Evolutionary conservation across 2,329 filamentous ascomycete species (phyloP), one percentile per base, ranked within the genome.

Genomic region (Dothideomycetidae sp.): DNA sequence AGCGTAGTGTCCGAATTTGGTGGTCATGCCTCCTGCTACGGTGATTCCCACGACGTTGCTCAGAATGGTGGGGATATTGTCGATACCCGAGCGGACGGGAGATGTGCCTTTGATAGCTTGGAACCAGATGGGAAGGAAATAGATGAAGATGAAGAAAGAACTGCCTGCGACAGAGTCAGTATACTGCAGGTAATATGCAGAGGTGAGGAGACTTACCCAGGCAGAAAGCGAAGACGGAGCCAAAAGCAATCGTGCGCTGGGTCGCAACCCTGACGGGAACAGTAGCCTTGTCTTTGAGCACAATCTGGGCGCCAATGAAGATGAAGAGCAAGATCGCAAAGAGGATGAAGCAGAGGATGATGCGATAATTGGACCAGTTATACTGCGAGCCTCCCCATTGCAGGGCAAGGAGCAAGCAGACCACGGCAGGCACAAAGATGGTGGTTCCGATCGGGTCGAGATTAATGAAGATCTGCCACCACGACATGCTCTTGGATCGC

Each of bases 241-340:
- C 52, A 18, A 59, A 56, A 5, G 40, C 44, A n/a, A 67, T 57
- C 23, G 56, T 64, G 33, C 63, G 59, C 48, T 67, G 59, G 35
- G 50, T 51, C 51, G 66, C 54, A 33, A 68, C 50, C 14, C 63
- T 58, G 28, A 60, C 61, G 18, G 64, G 62, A 3, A 66, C 59
- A 1, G 63, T 67, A 7, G 61, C 64, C 5, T 31, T 19, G 5
- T 55, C 50, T 29, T 63, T 57, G 29, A 59, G 49, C 49, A 60
- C 59, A 55, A 57, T 62, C 21, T 26, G 21, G 21, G n/a, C n/a
- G 21, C 14, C 12, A 10, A 16, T 35, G 23, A 41, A 41, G 15
- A 34, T 14, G 3, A 38, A 29, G 15, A 42, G 26, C 11, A 42
- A 17, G 3, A n/a, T 35, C 7, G 21, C 21, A n/a, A 26, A 26